A percentile compares a stretch with the other conserved stretches of the same genome.
phyloP scores from a whole-genome alignment of 2,329 filamentous ascomycete species.

The Sodiomyces alkalinus region DNA sequence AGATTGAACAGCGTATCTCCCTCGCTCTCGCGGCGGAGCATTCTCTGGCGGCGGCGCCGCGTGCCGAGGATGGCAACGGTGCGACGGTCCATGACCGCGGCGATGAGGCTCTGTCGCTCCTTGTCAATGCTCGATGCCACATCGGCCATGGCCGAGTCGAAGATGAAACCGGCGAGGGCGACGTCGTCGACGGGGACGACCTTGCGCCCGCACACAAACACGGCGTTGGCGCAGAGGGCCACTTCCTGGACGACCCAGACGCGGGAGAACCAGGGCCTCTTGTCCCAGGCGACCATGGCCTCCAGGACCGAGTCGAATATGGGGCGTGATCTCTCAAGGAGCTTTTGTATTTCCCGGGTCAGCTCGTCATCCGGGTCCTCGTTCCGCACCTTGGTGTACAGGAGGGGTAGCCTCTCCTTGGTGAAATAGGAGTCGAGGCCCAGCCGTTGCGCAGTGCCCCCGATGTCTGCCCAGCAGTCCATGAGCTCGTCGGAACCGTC shows the following conservation, averaged over 20 bases:
- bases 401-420: conserved; percentile 1
- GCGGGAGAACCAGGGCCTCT: conserved; percentile 12
- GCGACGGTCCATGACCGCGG: not conserved
- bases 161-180: conserved; percentile 7
- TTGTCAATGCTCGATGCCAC: conserved; percentile 1
- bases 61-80: not conserved
- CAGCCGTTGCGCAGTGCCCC: conserved; percentile 13
- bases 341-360: conserved; percentile 7
- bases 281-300: conserved; percentile 3
- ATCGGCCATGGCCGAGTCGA: conserved; percentile 5
- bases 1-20: conserved; percentile 9
- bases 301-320: not conserved
- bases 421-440: conserved; percentile 3
- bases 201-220: conserved; percentile 14
- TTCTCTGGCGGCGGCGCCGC: conserved; percentile 1
- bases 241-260: conserved; percentile 16
- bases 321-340: conserved; percentile 1
- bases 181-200: conserved; percentile 13
- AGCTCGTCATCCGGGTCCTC: conserved; percentile 5
- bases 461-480: conserved; percentile 9
- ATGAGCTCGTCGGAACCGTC: conserved; percentile 6
- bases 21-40: conserved; percentile 7
- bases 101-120: not conserved
- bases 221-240: conserved; percentile 10
- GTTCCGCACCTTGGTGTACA: conserved; percentile 2